phyloP scores from a whole-genome alignment of 768 basidiomycete species.

The Leccinum sublutescens region DNA sequence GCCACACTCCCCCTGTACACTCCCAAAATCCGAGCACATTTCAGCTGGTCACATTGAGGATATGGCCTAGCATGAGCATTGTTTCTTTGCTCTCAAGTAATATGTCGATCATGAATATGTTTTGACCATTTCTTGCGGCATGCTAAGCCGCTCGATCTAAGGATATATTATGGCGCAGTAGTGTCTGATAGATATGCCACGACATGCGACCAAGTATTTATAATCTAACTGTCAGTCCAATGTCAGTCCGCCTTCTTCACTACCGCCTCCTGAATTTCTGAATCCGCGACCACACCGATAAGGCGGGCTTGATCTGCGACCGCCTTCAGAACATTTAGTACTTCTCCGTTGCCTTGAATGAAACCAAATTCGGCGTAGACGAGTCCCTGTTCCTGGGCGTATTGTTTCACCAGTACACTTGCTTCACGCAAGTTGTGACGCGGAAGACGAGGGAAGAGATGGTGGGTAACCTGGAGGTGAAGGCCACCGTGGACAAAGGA shows the following conservation, averaged over 20 bases:
- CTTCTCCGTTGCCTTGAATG: constrained; percentile 79
- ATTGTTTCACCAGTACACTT: constrained; percentile 81
- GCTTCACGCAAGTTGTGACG: constrained; percentile 89
- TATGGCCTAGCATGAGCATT: constrained; percentile 34
- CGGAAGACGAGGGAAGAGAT: constrained; percentile 93
- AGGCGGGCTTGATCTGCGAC: constrained; percentile 90
- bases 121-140: background rate
- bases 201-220: background rate
- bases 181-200: background rate
- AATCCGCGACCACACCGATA: constrained; percentile 76
- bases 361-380: constrained; percentile 93
- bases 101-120: background rate
- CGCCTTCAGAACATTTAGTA: constrained; percentile 73
- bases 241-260: constrained; percentile 38
- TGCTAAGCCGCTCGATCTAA: constrained; percentile 1
- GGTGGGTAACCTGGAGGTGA: constrained; percentile 96
- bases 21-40: constrained; percentile 38
- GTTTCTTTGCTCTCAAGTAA: background rate
- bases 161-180: background rate
- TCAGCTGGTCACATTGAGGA: constrained; percentile 9
- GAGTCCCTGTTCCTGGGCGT: constrained; percentile 79
- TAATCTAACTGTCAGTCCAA: background rate
- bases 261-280: constrained; percentile 65
- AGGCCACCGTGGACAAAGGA: constrained; percentile 96
- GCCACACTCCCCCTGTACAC: constrained; percentile 29